Evolutionary conservation across 2,329 filamentous ascomycete species (phyloP).

Genomic region (Fusarium sacchari): DNA sequence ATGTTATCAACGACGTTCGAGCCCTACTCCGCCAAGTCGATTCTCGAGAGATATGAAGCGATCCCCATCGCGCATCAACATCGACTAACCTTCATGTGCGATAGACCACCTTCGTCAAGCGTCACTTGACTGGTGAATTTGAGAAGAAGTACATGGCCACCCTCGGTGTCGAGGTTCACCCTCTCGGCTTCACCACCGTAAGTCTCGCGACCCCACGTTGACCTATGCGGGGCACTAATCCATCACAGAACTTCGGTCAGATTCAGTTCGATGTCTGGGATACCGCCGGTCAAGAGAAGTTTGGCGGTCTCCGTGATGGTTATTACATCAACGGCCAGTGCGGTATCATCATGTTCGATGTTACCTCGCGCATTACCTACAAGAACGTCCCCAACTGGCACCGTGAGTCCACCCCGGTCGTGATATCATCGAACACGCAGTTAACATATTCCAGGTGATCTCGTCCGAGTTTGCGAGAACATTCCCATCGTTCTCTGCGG

Average conservation of each 20-base stretch:
- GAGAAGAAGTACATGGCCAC: slow-evolving; percentile 99
- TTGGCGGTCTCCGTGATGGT: slow-evolving; percentile 97
- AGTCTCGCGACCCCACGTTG: slow-evolving; percentile 55
- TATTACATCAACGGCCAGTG: slow-evolving; percentile 99
- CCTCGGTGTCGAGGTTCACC: slow-evolving; percentile 99
- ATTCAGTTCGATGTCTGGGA: slow-evolving; percentile 99
- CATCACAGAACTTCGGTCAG: slow-evolving; percentile 82
- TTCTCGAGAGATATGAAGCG: slow-evolving; percentile 22
- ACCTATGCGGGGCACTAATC: slow-evolving; percentile 42
- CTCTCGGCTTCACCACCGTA: slow-evolving; percentile 97
- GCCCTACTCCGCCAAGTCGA: slow-evolving; percentile 39
- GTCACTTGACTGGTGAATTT: slow-evolving; percentile 99
- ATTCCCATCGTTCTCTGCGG: slow-evolving; percentile 97
- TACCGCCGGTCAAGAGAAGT: slow-evolving; percentile 99
- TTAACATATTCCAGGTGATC: slow-evolving; percentile 73
- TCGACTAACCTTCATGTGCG: slow-evolving; percentile 33
- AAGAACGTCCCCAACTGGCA: slow-evolving; percentile 99
- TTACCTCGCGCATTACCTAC: slow-evolving; percentile 99
- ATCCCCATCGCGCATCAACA: slow-evolving; percentile 7
- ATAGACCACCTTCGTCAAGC: slow-evolving; percentile 99
- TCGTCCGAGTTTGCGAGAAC: slow-evolving; percentile 99
- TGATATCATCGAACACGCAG: neutral
- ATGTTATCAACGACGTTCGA: slow-evolving; percentile 34
- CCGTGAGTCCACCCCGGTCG: slow-evolving; percentile 71
- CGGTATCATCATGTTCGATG: slow-evolving; percentile 99